These are phyloP conservation scores for Schwanniomyces yamadae DNA, from an alignment of 805 yeast species.

Conservation along the genomic window DNA sequence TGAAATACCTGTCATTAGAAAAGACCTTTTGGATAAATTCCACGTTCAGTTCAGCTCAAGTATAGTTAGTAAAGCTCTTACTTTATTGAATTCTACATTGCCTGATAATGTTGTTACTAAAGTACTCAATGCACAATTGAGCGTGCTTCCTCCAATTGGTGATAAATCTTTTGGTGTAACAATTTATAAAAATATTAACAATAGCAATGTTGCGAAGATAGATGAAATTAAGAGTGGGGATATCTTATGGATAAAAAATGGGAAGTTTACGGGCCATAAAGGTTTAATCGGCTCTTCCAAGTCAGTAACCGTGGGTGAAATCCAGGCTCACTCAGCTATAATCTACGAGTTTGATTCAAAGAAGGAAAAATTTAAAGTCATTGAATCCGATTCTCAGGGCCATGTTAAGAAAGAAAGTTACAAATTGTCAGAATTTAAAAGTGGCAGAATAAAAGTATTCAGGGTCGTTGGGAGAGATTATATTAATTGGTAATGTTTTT, in stretches of 20 bases:
- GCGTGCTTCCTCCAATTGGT: slow-evolving; percentile 57
- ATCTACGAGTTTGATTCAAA: slow-evolving; percentile 71
- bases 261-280: slow-evolving; percentile 70
- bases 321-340: slow-evolving; percentile 46
- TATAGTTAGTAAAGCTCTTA: slow-evolving; percentile 38
- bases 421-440: slow-evolving; percentile 67
- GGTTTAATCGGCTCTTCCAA: slow-evolving; percentile 34
- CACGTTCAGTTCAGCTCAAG: slow-evolving; percentile 51
- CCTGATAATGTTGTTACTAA: slow-evolving; percentile 23
- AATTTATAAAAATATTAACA: slow-evolving; percentile 52
- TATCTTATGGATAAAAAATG: slow-evolving; percentile 71
- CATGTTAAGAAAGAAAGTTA: slow-evolving; percentile 60
- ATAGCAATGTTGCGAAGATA: slow-evolving; percentile 42
- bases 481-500: slow-evolving; percentile 59
- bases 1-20: slow-evolving; percentile 46
- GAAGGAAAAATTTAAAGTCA: slow-evolving; percentile 68
- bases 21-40: slow-evolving; percentile 48
- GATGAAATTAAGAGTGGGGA: slow-evolving; percentile 84
- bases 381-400: slow-evolving; percentile 53
- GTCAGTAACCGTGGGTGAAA: slow-evolving; percentile 54
- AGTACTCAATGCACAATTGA: slow-evolving; percentile 16
- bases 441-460: slow-evolving; percentile 78
- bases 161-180: slow-evolving; percentile 70
- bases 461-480: slow-evolving; percentile 72
- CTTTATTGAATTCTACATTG: slow-evolving; percentile 32